Conservation (phyloP, 306 rosid species). For the Heteromeles arbutifolia region DNA sequence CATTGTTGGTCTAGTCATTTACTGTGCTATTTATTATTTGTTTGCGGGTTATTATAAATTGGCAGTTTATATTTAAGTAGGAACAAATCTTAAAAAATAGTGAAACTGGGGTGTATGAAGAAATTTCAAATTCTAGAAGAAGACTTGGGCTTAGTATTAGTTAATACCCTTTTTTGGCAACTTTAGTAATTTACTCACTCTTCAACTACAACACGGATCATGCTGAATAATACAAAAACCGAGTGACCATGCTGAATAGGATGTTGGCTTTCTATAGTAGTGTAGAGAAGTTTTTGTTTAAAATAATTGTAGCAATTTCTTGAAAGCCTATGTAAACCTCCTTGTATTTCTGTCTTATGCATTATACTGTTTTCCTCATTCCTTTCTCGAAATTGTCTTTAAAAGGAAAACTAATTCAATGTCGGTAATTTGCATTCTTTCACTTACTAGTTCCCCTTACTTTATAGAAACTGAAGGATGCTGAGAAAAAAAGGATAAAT, state of each 20-base stretch:
- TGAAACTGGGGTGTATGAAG: background rate
- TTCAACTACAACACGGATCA: background rate
- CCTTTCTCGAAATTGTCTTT: background rate
- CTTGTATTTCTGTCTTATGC: background rate
- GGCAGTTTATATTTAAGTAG: background rate
- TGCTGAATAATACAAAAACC: background rate
- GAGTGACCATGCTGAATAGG: background rate
- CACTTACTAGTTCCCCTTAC: conserved; percentile 7
- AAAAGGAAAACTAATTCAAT: background rate
- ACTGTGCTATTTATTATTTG: too few relatives aligned
- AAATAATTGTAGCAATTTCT: background rate
- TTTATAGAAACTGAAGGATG: conserved; percentile 72
- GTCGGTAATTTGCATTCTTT: background rate
- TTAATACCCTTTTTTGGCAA: background rate
- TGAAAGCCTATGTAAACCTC: background rate
- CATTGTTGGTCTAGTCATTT: too few relatives aligned
- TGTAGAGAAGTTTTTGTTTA: background rate
- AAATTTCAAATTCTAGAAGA: background rate
- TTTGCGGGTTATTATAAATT: too few relatives aligned
- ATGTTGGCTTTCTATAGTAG: background rate
- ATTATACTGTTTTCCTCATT: background rate
- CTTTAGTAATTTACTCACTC: background rate
- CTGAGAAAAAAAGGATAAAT: conserved; percentile 60
- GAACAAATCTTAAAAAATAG: background rate
- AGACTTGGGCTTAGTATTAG: background rate